Conservation (phyloP, 2,329 filamentous ascomycete species). For the Epichloe gansuensis region DNA sequence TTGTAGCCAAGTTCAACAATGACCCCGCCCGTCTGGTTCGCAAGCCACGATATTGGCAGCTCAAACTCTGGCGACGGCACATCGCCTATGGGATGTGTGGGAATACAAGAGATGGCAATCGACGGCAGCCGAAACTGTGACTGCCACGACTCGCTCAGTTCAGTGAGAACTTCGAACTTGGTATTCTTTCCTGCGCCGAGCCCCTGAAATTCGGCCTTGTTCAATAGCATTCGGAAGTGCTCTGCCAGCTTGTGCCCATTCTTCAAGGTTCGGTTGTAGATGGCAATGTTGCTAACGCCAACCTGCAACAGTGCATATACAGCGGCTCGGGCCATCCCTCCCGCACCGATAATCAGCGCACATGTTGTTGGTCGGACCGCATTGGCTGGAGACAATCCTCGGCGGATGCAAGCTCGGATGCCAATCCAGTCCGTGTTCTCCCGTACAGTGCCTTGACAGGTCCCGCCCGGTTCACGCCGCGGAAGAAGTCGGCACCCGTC, state of each 20-base stretch:
- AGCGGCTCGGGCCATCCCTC: slow-evolving; percentile 67
- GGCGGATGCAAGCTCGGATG: slow-evolving; percentile 58
- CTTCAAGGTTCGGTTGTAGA: slow-evolving; percentile 58
- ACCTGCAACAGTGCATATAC: slow-evolving; percentile 69
- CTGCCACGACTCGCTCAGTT: slow-evolving; percentile 52
- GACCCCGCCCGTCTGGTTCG: slow-evolving; percentile 62
- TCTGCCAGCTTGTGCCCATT: slow-evolving; percentile 55
- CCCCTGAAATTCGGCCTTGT: slow-evolving; percentile 29
- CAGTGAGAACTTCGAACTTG: slow-evolving; percentile 46
- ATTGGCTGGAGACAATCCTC: slow-evolving; percentile 62
- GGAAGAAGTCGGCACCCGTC: slow-evolving; percentile 38
- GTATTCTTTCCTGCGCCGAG: slow-evolving; percentile 31
- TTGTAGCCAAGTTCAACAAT: slow-evolving; percentile 66
- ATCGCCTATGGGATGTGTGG: slow-evolving; percentile 53
- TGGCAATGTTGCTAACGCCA: slow-evolving; percentile 62
- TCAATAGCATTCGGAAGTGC: slow-evolving; percentile 53
- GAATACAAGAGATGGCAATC: slow-evolving; percentile 66
- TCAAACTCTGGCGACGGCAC: slow-evolving; percentile 57
- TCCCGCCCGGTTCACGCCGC: slow-evolving; percentile 48
- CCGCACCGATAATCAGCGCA: slow-evolving; percentile 51
- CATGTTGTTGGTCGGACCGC: slow-evolving; percentile 43
- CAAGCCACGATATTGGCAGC: slow-evolving; percentile 57
- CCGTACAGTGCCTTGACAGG: slow-evolving; percentile 60
- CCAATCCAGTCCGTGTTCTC: slow-evolving; percentile 79
- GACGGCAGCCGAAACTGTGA: slow-evolving; percentile 50